A percentile compares a stretch with the other conserved stretches of the same genome.
Evolutionary conservation across 2,329 filamentous ascomycete genomes (phyloP).

Genomic region (Ceratocystis alfenasii): DNA sequence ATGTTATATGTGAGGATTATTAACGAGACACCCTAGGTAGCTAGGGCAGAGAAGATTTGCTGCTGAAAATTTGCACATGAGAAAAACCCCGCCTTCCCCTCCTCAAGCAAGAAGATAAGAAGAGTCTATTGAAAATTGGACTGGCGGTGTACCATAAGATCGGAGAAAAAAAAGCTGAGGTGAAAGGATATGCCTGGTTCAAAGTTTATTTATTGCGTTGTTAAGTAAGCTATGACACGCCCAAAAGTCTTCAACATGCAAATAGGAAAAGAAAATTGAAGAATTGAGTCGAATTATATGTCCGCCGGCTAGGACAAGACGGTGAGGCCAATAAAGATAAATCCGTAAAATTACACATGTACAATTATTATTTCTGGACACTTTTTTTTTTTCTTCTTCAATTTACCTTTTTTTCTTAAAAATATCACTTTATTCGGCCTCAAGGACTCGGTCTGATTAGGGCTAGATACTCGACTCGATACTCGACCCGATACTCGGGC

Average conservation of each 20-base stretch:
- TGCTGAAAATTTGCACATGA: slow-evolving; percentile 3
- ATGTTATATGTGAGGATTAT: background rate
- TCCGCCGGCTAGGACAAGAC: background rate
- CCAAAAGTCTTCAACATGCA: slow-evolving; percentile 8
- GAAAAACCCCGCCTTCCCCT: slow-evolving; percentile 3
- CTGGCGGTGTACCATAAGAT: background rate
- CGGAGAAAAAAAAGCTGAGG: background rate
- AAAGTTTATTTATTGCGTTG: background rate
- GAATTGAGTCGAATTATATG: background rate
- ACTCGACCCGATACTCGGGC: background rate
- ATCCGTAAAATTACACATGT: background rate
- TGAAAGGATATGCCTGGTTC: slow-evolving; percentile 7
- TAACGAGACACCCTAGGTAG: background rate
- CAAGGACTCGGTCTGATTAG: background rate
- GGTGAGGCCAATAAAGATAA: background rate
- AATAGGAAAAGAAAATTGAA: background rate
- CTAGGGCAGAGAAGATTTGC: background rate
- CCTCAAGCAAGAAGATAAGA: background rate
- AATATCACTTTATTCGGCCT: background rate
- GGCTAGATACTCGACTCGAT: background rate
- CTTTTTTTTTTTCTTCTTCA: background rate
- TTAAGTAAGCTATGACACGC: background rate
- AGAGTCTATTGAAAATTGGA: background rate
- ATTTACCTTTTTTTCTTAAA: background rate
- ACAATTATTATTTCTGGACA: background rate